Evolutionary conservation across 2,329 filamentous ascomycete genomes (phyloP).

Genomic region (Phialocephala sp.): DNA sequence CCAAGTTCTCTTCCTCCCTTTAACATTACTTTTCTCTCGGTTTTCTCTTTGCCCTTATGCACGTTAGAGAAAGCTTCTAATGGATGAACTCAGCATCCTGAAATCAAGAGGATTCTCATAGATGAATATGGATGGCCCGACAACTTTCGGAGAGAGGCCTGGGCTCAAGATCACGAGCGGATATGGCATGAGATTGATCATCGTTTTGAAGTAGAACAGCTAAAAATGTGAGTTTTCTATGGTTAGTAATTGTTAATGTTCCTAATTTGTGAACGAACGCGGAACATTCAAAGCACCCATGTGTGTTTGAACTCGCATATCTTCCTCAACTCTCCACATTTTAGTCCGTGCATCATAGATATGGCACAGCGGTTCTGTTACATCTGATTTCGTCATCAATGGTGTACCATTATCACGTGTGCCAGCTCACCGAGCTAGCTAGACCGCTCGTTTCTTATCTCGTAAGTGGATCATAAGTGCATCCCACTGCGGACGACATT

Average conservation of each 20-base stretch:
- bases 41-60: not conserved
- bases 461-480: slow-evolving; percentile 13
- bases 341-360: too few relatives aligned
- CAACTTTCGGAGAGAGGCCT: not conserved
- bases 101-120: slow-evolving; percentile 1
- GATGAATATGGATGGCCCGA: slow-evolving; percentile 6
- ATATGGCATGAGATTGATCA: slow-evolving; percentile 2
- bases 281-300: too few relatives aligned
- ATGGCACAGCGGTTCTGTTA: not conserved
- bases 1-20: not conserved
- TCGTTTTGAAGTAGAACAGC: slow-evolving; percentile 1
- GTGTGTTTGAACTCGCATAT: not conserved
- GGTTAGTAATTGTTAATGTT: not conserved
- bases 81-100: not conserved
- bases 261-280: too few relatives aligned
- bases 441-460: slow-evolving; percentile 22
- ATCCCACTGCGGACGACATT: slow-evolving; percentile 9
- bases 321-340: not conserved
- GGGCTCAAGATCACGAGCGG: not conserved
- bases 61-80: not conserved
- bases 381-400: not conserved
- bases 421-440: slow-evolving; percentile 9
- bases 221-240: not conserved
- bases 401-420: not conserved
- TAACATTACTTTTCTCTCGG: too few relatives aligned